phyloP scores from a whole-genome alignment of 2,329 filamentous ascomycete genomes.

The Verticillium albo-atrum region DNA sequence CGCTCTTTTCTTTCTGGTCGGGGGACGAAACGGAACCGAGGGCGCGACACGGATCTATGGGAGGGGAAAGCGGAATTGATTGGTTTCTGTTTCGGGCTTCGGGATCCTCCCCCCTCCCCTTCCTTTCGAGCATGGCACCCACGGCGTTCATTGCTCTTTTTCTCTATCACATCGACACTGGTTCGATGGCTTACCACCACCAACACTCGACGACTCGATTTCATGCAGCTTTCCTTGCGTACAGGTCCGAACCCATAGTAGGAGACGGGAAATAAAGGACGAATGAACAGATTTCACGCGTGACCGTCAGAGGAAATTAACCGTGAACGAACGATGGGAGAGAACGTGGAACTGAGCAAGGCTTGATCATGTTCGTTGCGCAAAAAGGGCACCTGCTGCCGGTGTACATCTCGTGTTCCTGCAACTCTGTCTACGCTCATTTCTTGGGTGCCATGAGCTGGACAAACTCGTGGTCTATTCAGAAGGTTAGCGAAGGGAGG shows the following conservation, averaged over 20 bases:
- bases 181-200: not conserved
- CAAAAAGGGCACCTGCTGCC: not conserved
- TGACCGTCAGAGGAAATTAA: not conserved
- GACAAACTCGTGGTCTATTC: slow-evolving; percentile 13
- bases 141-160: not conserved
- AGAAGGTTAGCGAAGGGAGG: not conserved
- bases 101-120: not conserved
- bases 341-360: not conserved
- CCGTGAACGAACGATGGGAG: not conserved
- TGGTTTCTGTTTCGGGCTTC: not conserved
- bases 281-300: not conserved
- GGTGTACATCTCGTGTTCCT: not conserved
- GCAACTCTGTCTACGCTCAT: not conserved
- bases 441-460: slow-evolving; percentile 14
- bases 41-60: not conserved
- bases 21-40: not conserved
- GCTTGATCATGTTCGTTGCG: not conserved
- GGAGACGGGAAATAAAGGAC: not conserved
- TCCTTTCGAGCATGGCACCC: not conserved
- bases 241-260: not conserved
- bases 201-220: slow-evolving; percentile 1
- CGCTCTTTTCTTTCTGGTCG: not conserved
- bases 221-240: slow-evolving; percentile 1
- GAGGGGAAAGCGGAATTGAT: not conserved
- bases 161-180: not conserved